A percentile compares a stretch with the other conserved stretches of the same genome.
Evolutionary conservation across 192 early-diverging fungal species (phyloP).

Genomic region (Coemansia erecta): DNA sequence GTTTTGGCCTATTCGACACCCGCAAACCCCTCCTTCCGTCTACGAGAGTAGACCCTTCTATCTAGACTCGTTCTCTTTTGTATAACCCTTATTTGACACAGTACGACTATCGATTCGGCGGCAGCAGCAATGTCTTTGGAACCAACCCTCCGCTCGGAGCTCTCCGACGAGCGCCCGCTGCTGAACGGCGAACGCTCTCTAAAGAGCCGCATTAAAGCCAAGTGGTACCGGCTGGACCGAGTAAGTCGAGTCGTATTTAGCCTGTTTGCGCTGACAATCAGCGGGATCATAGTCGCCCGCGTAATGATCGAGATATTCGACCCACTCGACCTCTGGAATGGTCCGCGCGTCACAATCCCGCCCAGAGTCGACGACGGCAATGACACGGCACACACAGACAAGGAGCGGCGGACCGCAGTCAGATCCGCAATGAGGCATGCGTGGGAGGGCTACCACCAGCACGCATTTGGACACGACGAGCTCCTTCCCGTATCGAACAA

Average conservation of each 20-base stretch:
- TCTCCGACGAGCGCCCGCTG: conserved; percentile 26
- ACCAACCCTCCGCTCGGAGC: conserved; percentile 20
- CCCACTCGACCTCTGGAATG: conserved; percentile 38
- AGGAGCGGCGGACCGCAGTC: conserved; percentile 34
- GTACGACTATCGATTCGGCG: not conserved
- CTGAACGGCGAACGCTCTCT: conserved; percentile 15
- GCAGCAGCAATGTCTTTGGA: conserved; percentile 14
- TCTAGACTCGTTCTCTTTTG: not conserved
- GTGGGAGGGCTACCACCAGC: conserved; percentile 48
- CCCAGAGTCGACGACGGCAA: conserved; percentile 23
- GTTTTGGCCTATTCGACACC: not conserved
- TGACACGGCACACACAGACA: conserved; percentile 18
- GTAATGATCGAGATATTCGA: conserved; percentile 28
- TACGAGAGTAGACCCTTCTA: not conserved
- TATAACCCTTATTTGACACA: not conserved
- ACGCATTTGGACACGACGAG: conserved; percentile 52
- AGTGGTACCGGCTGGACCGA: conserved; percentile 46
- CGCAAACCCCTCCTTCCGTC: not conserved
- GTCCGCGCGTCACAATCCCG: conserved; percentile 30
- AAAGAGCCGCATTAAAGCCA: conserved; percentile 14
- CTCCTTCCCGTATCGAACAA: conserved; percentile 44
- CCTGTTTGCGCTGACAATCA: conserved; percentile 20
- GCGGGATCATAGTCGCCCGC: conserved; percentile 16
- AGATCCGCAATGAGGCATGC: conserved; percentile 48
- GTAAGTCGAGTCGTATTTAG: conserved; percentile 19